These are phyloP conservation scores for Zanthoxylum bungeanum DNA, from an alignment of 345 rosid genomes.

Conservation along the genomic window DNA sequence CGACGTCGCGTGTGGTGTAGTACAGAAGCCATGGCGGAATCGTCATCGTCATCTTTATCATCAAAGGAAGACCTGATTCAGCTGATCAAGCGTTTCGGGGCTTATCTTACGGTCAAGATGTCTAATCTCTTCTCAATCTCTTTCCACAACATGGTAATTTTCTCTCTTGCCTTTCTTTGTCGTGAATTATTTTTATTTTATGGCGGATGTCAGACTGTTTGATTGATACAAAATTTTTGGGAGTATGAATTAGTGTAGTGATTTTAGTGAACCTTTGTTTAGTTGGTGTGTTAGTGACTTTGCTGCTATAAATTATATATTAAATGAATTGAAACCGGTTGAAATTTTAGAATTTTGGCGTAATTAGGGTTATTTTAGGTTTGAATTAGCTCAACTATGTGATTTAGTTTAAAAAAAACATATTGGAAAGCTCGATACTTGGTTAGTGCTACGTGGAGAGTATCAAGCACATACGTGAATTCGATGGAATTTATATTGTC, in stretches of 20 bases:
- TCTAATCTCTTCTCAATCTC: constrained; percentile 62
- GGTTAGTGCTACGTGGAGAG: neutral
- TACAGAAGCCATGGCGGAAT: constrained; percentile 48
- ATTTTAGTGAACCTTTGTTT: neutral
- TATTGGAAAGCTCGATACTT: neutral
- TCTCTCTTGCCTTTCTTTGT: neutral
- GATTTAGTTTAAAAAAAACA: neutral
- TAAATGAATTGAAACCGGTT: neutral
- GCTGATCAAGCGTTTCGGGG: constrained; percentile 87
- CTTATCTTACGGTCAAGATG: constrained; percentile 68
- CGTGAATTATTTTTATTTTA: neutral
- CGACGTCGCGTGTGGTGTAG: neutral
- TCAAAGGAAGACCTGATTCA: constrained; percentile 78
- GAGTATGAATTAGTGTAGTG: neutral
- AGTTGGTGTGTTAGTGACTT: neutral
- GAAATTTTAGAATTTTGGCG: neutral
- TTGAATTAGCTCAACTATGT: neutral
- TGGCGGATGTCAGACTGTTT: constrained; percentile 30
- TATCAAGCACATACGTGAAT: neutral
- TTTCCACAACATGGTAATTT: constrained; percentile 63
- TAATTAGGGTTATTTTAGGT: neutral
- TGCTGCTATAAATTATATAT: neutral
- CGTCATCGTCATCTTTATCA: constrained; percentile 40
- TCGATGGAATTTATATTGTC: neutral
- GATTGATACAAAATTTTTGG: neutral